These are phyloP conservation scores for Rhizopus sp. DNA, from an alignment of 371 early-diverging fungal species.

Conservation along the genomic window DNA sequence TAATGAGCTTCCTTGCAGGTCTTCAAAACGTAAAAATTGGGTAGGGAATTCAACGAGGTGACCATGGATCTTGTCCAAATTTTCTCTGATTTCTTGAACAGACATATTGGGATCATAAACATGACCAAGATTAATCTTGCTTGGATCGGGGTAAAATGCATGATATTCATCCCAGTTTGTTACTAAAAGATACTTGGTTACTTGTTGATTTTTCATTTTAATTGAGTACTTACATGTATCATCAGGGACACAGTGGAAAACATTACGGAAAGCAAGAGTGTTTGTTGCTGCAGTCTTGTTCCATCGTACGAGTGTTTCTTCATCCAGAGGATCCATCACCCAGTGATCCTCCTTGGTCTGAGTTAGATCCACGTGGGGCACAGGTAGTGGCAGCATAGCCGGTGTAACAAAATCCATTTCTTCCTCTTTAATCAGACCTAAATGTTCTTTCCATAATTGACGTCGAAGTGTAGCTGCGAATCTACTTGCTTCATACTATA, in stretches of 20 bases:
- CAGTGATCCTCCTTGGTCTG: conserved; percentile 39
- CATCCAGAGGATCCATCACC: conserved; percentile 65
- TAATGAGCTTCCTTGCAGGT: conserved; percentile 41
- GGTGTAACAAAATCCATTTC: conserved; percentile 46
- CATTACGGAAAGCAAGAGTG: conserved; percentile 63
- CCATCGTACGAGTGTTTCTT: conserved; percentile 58
- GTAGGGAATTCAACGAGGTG: conserved; percentile 78
- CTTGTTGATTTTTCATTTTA: not conserved
- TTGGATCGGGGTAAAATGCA: conserved; percentile 54
- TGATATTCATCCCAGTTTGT: conserved; percentile 68
- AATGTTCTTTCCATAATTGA: conserved; percentile 83
- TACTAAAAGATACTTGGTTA: conserved; percentile 26
- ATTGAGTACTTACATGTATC: conserved; percentile 44
- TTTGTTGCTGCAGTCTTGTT: conserved; percentile 58
- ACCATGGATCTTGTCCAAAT: conserved; percentile 54
- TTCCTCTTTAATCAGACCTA: conserved; percentile 66
- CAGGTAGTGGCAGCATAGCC: conserved; percentile 55
- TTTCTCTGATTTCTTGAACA: conserved; percentile 37
- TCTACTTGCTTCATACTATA: conserved; percentile 57
- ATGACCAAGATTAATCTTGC: conserved; percentile 38
- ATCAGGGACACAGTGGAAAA: conserved; percentile 80
- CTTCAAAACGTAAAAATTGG: conserved; percentile 64
- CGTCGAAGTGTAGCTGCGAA: conserved; percentile 78
- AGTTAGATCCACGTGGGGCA: conserved; percentile 37
- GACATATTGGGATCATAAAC: conserved; percentile 39